phyloP scores from a whole-genome alignment of 2,329 filamentous ascomycete species.

The Magnaporthiopsis rhizophila region DNA sequence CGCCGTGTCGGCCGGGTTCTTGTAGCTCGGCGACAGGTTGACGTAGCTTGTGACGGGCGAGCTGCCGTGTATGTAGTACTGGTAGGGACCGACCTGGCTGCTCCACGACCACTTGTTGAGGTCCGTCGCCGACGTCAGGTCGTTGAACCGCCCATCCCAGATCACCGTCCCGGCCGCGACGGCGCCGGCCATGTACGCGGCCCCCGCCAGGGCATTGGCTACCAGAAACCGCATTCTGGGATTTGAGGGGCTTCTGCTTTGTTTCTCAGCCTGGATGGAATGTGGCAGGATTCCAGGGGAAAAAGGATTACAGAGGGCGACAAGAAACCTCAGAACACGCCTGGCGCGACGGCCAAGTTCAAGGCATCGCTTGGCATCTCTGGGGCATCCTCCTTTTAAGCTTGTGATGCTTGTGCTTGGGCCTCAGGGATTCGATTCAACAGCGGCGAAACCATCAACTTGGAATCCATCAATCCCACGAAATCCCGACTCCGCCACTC shows the following conservation, averaged over 20 bases:
- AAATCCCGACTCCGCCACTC: neutral
- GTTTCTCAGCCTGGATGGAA: neutral
- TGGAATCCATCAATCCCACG: neutral
- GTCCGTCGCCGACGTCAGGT: constrained; percentile 43
- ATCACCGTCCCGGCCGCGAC: constrained; percentile 16
- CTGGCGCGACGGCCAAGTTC: neutral
- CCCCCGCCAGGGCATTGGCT: constrained; percentile 10
- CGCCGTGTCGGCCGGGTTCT: constrained; percentile 55
- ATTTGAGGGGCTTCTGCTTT: neutral
- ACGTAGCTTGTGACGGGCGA: constrained; percentile 50
- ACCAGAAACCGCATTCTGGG: neutral
- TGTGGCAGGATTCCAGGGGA: neutral
- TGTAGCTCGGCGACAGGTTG: constrained; percentile 50
- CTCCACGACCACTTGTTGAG: constrained; percentile 57
- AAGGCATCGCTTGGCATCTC: neutral
- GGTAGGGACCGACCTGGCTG: constrained; percentile 62
- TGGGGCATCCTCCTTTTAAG: neutral
- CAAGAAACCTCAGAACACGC: neutral
- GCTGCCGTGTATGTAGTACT: constrained; percentile 68
- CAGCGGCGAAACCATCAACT: neutral
- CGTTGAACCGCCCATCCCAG: constrained; percentile 62
- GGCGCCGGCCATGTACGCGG: constrained; percentile 9
- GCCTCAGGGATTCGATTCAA: neutral
- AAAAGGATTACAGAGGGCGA: neutral
- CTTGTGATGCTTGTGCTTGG: neutral